phyloP scores from a whole-genome alignment of 1,284 basidiomycete genomes.

The Tranzscheliella williamsii region DNA sequence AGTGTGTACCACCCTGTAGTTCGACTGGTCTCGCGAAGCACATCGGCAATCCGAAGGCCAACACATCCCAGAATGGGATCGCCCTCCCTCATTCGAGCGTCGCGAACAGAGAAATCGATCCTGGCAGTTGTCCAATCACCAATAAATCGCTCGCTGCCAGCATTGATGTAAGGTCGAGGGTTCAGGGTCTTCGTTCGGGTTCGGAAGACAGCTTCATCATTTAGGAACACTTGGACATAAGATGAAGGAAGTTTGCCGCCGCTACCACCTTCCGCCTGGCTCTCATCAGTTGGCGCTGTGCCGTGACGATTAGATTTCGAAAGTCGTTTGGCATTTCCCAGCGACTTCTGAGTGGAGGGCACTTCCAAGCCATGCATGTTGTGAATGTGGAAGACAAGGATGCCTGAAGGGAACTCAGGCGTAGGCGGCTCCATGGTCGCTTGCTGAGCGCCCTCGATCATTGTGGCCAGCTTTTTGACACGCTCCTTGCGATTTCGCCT shows the following conservation, averaged over 20 bases:
- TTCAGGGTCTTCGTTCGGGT: slow-evolving; percentile 52
- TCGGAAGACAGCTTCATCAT: slow-evolving; percentile 54
- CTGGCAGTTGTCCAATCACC: slow-evolving; percentile 46
- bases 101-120: slow-evolving; percentile 48
- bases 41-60: slow-evolving; percentile 39
- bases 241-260: slow-evolving; percentile 46
- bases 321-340: slow-evolving; percentile 27
- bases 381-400: slow-evolving; percentile 55
- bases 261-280: slow-evolving; percentile 29
- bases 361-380: slow-evolving; percentile 47
- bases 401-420: slow-evolving; percentile 35
- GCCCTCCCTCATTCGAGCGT: slow-evolving; percentile 47
- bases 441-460: slow-evolving; percentile 44
- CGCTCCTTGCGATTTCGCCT: slow-evolving; percentile 43
- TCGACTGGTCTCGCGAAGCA: slow-evolving; percentile 33
- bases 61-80: slow-evolving; percentile 54
- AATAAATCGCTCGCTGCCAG: slow-evolving; percentile 49
- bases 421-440: slow-evolving; percentile 39
- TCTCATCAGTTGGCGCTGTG: slow-evolving; percentile 23
- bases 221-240: slow-evolving; percentile 54
- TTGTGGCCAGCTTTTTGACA: slow-evolving; percentile 33
- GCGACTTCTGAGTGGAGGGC: slow-evolving; percentile 33
- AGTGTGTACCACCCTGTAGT: slow-evolving; percentile 46
- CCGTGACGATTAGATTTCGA: slow-evolving; percentile 22
- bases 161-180: slow-evolving; percentile 53